Evolutionary conservation across 2,329 filamentous ascomycete genomes (phyloP), one percentile per base, ranked within the genome.

Genomic region (Pestalotiopsis fici): DNA sequence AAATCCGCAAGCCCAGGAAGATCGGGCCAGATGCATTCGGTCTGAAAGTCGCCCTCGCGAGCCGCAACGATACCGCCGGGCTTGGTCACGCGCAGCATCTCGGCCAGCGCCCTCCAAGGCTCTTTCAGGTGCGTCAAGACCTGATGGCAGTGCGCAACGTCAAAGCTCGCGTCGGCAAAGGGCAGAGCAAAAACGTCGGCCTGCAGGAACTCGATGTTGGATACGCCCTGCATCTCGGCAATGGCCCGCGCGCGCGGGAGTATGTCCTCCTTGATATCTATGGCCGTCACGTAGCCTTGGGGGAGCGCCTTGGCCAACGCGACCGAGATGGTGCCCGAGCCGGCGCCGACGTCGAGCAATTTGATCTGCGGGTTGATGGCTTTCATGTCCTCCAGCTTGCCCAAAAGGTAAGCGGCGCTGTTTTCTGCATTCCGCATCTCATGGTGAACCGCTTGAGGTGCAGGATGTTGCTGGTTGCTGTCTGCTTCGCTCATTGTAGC

Each of bases 321-420:
- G 9, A 77, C 75, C 2, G 82, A 80, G 70, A 86, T 85, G 39
- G 81, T 83, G n/a, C 83, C 83, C 3, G 83, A 82, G 1, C 83
- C 83, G 54, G 81, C 81, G 54, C 83, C 83, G 15, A 84, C 79
- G 68, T 86, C 83, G 25, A 85, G 79, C 54, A 85, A 67, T 75
- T 66, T 77, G 72, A 74, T 76, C 66, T 54, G 9, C 2, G 69
- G 68, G 39, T 71, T 70, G 50, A n/a, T 47, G 18, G 65, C 23
- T 57, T 69, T 65, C 11, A 70, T 61, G n/a, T 62, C 31, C 55
- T 73, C 56, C 2, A 80, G 73, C 3, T 66, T 72, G 9, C 77
- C 73, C 9, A 80, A 65, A 3, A 83, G 69, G 47, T 72, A 72
- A 18, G 66, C 67, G 21, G 70, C 68, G 50, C 71, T 72, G 66